Conservation (phyloP, 2,329 filamentous ascomycete species). For the Aspergillus ruber region DNA sequence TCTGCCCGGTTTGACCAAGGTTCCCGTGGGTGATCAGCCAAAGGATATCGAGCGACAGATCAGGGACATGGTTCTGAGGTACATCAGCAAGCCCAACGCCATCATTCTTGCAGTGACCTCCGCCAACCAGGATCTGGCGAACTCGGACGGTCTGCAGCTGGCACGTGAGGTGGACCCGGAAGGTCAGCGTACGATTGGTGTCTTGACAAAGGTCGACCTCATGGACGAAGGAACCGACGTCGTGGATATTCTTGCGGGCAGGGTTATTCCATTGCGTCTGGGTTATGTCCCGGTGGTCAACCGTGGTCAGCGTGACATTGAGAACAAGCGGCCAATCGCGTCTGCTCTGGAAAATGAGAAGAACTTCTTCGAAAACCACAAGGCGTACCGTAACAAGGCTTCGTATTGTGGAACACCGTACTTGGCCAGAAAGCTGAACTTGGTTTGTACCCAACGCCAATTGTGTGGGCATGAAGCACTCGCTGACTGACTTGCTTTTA, state of each 20-base stretch:
- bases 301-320: conserved; percentile 94
- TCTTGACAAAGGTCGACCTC: conserved; percentile 95
- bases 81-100: conserved; percentile 96
- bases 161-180: conserved; percentile 95
- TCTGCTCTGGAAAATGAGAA: conserved; percentile 88
- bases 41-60: conserved; percentile 96
- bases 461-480: no score
- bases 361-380: conserved; percentile 97
- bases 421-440: conserved; percentile 88
- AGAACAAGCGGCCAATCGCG: conserved; percentile 93
- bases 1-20: conserved; percentile 91
- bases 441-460: conserved; percentile 42
- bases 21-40: conserved; percentile 92
- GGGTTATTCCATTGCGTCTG: conserved; percentile 88
- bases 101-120: conserved; percentile 96
- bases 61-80: conserved; percentile 95
- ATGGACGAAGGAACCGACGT: conserved; percentile 99
- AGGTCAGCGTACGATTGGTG: conserved; percentile 95
- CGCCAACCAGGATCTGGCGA: conserved; percentile 95
- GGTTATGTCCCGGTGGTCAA: conserved; percentile 98
- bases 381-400: conserved; percentile 96
- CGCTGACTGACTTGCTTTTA: conserved; percentile 27
- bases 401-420: conserved; percentile 98
- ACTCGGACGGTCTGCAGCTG: conserved; percentile 94
- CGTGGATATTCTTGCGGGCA: conserved; percentile 93